Conservation (phyloP, 2,329 filamentous ascomycete genomes). For the Monosporascus sp. region DNA sequence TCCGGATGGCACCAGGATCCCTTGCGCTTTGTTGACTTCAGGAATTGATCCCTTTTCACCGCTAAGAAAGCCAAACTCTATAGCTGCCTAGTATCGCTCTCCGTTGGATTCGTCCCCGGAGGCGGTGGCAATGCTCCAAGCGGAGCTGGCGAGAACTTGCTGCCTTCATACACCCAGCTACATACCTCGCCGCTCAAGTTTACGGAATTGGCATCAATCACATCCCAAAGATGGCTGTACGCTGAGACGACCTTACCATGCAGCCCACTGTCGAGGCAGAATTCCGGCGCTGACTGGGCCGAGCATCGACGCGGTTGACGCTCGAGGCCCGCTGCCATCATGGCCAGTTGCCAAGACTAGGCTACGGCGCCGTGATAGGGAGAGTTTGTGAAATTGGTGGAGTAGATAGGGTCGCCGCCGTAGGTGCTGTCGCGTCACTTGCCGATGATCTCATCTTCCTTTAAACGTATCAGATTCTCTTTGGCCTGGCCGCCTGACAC, state of each 20-base stretch:
- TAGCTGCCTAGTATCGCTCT: constrained; percentile 51
- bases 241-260: constrained; percentile 41
- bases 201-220: constrained; percentile 49
- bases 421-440: constrained; percentile 60
- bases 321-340: constrained; percentile 59
- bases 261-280: constrained; percentile 43
- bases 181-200: constrained; percentile 56
- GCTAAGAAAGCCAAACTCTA: constrained; percentile 57
- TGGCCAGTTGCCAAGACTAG: constrained; percentile 61
- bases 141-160: constrained; percentile 42
- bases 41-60: constrained; percentile 35
- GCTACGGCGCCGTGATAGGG: constrained; percentile 62
- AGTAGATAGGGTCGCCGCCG: constrained; percentile 42
- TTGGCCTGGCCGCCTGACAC: constrained; percentile 36
- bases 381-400: constrained; percentile 48
- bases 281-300: constrained; percentile 32
- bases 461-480: constrained; percentile 55
- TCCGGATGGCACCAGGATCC: no score
- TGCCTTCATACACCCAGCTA: constrained; percentile 53
- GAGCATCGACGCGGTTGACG: constrained; percentile 51
- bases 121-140: constrained; percentile 47
- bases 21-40: no score
- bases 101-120: constrained; percentile 36
- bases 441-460: constrained; percentile 48
- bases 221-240: constrained; percentile 58